Evolutionary conservation across 169 alveolate species (phyloP), one percentile per base, ranked within the genome.

Genomic region (Eimeria praecox): DNA sequence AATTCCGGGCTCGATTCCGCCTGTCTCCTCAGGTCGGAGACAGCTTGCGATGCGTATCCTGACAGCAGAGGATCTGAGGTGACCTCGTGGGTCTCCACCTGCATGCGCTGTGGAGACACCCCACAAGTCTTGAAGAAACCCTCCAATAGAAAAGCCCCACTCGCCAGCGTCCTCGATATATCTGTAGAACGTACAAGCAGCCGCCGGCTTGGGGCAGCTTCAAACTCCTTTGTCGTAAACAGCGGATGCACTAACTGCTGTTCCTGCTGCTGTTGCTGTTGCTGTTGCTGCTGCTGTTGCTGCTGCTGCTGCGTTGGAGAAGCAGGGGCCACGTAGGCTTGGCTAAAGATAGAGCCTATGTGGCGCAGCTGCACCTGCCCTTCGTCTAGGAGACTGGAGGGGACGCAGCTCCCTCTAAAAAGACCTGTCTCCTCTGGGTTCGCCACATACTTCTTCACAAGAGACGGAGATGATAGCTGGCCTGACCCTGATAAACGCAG

Each of bases 241-340:
- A 83, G 35, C 8, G 35, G 56, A 52, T 83, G 91, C 91, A 83
- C 91, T 77, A 83, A 66, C 91, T 83, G 91, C 91, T 83, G 88
- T 64, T 78, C 42, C 88, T 78, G 88, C 64, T 78, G 88, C 88
- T 2, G 88, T 40, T 78, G 52, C 77, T 83, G 52, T 52, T 83
- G 91, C 91, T 20, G 64, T 22, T 49, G 56, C 91, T 40, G 71
- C 66, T 18, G 30, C 44, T 83, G 66, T 20, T 54, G 77, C 77
- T 54, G 77, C 91, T 54, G 44, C 54, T 27, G 52, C 33, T n/a
- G 75, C 3, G 69, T 22, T 30, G 24, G 27, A 27, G 59, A 30
- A 16, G 59, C 64, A 20, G 42, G 46, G 33, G 38, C 66, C n/a
- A 83, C 75, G 91, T 83, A 83, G 44, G 91, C 91, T 56, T 33